These are phyloP conservation scores for Lecanicillium sp. DNA, from an alignment of 2,329 filamentous ascomycete species.

Conservation along the genomic window DNA sequence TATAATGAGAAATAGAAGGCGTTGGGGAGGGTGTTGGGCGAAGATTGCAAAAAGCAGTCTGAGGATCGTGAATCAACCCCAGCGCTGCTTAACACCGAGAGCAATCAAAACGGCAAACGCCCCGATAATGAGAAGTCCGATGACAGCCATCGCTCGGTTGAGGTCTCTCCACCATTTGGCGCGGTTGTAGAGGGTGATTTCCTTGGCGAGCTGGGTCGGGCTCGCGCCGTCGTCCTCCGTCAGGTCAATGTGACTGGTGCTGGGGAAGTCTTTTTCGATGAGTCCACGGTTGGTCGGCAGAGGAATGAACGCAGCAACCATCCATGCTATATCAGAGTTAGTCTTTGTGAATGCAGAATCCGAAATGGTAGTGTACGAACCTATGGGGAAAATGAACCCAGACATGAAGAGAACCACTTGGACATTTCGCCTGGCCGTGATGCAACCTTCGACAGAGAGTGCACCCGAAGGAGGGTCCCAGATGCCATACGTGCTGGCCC, in stretches of 20 bases:
- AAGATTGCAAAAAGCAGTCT: too few species aligned
- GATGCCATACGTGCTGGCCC: constrained; percentile 51
- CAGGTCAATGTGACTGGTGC: constrained; percentile 34
- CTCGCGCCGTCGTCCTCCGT: constrained; percentile 28
- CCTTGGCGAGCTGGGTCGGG: constrained; percentile 32
- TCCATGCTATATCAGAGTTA: constrained; percentile 57
- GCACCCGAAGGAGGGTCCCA: constrained; percentile 71
- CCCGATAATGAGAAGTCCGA: constrained; percentile 49
- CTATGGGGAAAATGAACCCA: constrained; percentile 72
- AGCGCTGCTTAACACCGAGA: constrained; percentile 45
- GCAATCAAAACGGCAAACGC: constrained; percentile 46
- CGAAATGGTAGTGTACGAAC: constrained; percentile 36
- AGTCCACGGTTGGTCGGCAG: constrained; percentile 53
- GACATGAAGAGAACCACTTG: constrained; percentile 70
- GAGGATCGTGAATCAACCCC: too few species aligned
- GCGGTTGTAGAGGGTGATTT: constrained; percentile 41
- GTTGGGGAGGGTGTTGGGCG: too few species aligned
- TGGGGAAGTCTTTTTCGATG: constrained; percentile 43
- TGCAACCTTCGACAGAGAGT: constrained; percentile 54
- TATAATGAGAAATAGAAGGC: background rate
- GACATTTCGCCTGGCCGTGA: constrained; percentile 62
- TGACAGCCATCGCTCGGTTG: constrained; percentile 52
- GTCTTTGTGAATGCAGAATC: constrained; percentile 18
- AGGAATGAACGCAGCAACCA: constrained; percentile 69
- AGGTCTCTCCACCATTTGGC: constrained; percentile 55